Evolutionary conservation across 148 eudicot genomes (phyloP).

Genomic region (Camellia lanceoleosa): DNA sequence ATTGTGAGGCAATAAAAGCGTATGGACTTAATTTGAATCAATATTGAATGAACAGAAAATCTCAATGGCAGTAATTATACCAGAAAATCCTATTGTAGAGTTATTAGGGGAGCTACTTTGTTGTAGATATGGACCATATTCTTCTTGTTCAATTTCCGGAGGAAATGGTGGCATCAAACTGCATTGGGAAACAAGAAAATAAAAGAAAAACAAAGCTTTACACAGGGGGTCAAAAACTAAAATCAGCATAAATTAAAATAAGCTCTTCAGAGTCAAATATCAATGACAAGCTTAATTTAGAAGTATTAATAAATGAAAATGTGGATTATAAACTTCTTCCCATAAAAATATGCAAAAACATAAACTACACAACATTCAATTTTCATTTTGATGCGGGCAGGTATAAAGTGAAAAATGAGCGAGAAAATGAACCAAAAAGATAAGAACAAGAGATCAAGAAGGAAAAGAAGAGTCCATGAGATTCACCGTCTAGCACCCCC

Average conservation of each 20-base stretch:
- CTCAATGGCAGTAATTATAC: slow-evolving; percentile 25
- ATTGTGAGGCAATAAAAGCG: background rate
- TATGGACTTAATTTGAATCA: background rate
- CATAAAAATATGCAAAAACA: background rate
- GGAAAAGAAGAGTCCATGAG: background rate
- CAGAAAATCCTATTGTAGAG: slow-evolving; percentile 35
- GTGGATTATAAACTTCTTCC: background rate
- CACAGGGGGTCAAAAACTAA: background rate
- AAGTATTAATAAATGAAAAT: background rate
- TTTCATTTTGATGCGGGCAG: background rate
- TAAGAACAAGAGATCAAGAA: background rate
- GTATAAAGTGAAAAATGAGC: background rate
- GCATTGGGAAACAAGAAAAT: slow-evolving; percentile 20
- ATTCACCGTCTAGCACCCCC: slow-evolving; percentile 38
- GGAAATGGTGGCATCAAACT: slow-evolving; percentile 46
- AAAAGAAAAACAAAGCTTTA: slow-evolving; percentile 8
- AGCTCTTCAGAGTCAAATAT: background rate
- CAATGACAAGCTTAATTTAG: background rate
- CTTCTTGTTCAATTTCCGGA: slow-evolving; percentile 48
- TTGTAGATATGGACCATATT: slow-evolving; percentile 36
- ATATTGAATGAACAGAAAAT: background rate
- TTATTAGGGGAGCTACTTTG: slow-evolving; percentile 43
- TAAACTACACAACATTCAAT: background rate
- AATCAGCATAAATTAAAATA: background rate
- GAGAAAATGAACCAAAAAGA: background rate